Evolutionary conservation across 202 grass and related monocot genomes (phyloP).

Genomic region (Elaeis oleifera): DNA sequence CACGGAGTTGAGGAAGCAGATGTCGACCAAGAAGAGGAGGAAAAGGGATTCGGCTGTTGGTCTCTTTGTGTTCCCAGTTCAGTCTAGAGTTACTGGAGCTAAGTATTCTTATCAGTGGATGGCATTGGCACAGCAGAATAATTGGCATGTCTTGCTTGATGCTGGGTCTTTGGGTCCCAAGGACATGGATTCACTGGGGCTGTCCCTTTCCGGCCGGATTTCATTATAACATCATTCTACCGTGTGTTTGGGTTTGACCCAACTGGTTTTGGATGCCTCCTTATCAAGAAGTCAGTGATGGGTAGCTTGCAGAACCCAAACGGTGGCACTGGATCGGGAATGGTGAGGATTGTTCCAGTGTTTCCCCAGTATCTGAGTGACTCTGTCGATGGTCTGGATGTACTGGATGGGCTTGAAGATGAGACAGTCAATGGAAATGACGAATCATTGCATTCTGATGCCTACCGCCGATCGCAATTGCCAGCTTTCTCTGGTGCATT

Average conservation of each 20-base stretch:
- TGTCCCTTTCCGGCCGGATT: slow-evolving; percentile 88
- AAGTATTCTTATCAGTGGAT: slow-evolving; percentile 99
- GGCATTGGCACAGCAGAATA: slow-evolving; percentile 98
- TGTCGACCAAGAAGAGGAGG: slow-evolving; percentile 74
- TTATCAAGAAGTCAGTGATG: slow-evolving; percentile 97
- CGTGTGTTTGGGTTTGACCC: slow-evolving; percentile 90
- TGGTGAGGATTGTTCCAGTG: slow-evolving; percentile 82
- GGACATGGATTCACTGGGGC: slow-evolving; percentile 94
- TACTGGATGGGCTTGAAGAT: slow-evolving; percentile 70
- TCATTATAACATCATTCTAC: slow-evolving; percentile 98
- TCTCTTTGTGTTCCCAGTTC: slow-evolving; percentile 91
- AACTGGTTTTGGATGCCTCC: slow-evolving; percentile 90
- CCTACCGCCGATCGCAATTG: slow-evolving; percentile 56
- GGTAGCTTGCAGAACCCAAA: slow-evolving; percentile 64
- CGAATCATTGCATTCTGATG: slow-evolving; percentile 34
- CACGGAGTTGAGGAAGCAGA: slow-evolving; percentile 74
- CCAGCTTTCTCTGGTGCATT: slow-evolving; percentile 90
- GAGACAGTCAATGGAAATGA: slow-evolving; percentile 55
- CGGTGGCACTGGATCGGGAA: slow-evolving; percentile 58
- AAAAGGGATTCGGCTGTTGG: slow-evolving; percentile 74
- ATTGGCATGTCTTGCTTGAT: slow-evolving; percentile 96
- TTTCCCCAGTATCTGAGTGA: slow-evolving; percentile 93
- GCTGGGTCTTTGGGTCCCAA: slow-evolving; percentile 94
- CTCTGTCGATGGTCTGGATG: slow-evolving; percentile 65
- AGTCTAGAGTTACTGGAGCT: slow-evolving; percentile 87